These are phyloP conservation scores for Kalanchoe fedtschenkoi DNA, from an alignment of 164 flowering plant genomes.

Conservation along the genomic window DNA sequence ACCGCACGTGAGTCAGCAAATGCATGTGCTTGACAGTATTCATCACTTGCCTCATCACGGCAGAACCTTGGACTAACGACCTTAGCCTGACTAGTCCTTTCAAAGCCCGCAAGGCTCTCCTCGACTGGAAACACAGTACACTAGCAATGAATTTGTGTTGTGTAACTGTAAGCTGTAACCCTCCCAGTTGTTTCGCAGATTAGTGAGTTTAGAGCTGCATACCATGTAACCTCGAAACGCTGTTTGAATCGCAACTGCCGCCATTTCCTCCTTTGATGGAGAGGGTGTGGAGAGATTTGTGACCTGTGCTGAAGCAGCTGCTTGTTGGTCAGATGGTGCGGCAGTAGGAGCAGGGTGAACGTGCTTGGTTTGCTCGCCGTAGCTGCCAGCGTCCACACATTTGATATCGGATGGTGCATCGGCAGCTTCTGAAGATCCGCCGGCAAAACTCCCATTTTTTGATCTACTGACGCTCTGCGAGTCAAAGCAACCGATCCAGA, in stretches of 20 bases:
- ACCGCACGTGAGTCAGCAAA: constrained; percentile 59
- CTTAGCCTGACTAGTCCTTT: constrained; percentile 71
- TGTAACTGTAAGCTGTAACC: too few species aligned
- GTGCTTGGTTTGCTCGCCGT: constrained; percentile 25
- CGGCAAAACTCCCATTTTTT: too few species aligned
- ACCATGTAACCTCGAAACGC: constrained; percentile 80
- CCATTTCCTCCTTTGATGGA: constrained; percentile 49
- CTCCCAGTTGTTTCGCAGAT: too few species aligned
- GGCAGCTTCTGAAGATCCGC: constrained; percentile 12
- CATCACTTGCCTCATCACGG: constrained; percentile 63
- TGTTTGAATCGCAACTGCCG: constrained; percentile 70
- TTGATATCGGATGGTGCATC: too few species aligned
- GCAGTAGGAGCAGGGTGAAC: constrained; percentile 26
- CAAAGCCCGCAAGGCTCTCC: constrained; percentile 63
- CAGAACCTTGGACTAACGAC: constrained; percentile 42
- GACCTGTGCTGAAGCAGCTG: constrained; percentile 30
- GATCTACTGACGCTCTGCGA: too few species aligned
- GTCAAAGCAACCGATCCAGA: too few species aligned
- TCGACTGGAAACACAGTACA: constrained; percentile 35
- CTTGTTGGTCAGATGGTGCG: too few species aligned
- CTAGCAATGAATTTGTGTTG: too few species aligned
- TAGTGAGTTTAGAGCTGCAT: neutral
- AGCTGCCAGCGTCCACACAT: constrained; percentile 17
- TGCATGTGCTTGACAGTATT: constrained; percentile 69
- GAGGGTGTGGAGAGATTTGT: constrained; percentile 19